A percentile compares a stretch with the other conserved stretches of the same genome.
Evolutionary conservation across 106 monocot genomes (phyloP).

Genomic region (Allium sativum): DNA sequence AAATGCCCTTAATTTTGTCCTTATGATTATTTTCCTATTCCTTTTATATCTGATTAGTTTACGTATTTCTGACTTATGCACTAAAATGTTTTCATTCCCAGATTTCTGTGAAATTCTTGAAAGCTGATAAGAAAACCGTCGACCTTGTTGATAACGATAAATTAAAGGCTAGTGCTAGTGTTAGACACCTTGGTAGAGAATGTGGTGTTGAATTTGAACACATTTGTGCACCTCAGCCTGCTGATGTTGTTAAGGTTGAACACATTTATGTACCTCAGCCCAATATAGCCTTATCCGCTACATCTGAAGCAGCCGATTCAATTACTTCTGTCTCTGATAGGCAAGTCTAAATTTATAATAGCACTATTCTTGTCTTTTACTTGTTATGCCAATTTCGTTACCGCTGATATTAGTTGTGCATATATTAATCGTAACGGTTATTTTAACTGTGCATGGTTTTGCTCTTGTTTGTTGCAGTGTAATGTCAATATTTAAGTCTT

Average conservation of each 20-base stretch:
- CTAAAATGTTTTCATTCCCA: conserved; percentile 6
- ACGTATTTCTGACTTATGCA: no score
- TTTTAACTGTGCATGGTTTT: no score
- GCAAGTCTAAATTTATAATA: conserved; percentile 14
- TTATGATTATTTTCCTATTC: no score
- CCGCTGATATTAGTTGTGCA: no score
- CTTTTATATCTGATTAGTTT: no score
- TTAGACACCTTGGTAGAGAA: conserved; percentile 84
- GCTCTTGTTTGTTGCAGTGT: not conserved
- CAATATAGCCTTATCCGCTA: conserved; percentile 81
- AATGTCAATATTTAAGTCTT: conserved; percentile 57
- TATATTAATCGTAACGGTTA: no score
- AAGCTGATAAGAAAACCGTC: conserved; percentile 58
- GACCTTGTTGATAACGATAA: conserved; percentile 97
- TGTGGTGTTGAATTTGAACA: conserved; percentile 96
- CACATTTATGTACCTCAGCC: conserved; percentile 87
- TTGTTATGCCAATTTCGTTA: no score
- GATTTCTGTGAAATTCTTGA: conserved; percentile 68
- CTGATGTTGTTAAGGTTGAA: conserved; percentile 81
- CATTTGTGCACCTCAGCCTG: conserved; percentile 79
- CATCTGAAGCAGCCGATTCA: conserved; percentile 67
- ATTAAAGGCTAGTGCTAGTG: conserved; percentile 85
- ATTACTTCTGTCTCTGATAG: conserved; percentile 74
- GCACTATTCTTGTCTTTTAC: no score
- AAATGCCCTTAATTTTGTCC: no score